Evolutionary conservation across 2,329 filamentous ascomycete species (phyloP).

Genomic region (Colletotrichum liaoningense): DNA sequence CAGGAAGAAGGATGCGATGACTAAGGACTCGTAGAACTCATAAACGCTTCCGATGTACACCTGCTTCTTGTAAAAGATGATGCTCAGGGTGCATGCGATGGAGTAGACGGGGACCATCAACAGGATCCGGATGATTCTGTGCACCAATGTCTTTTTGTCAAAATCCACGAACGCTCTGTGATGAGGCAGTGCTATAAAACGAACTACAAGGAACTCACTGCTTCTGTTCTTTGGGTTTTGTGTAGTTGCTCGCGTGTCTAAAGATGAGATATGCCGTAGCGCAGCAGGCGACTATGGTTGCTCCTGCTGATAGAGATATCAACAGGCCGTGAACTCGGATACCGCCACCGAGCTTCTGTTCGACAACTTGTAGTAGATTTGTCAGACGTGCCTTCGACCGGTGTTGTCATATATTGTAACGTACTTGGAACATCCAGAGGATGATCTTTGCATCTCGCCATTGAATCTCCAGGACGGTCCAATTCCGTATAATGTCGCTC

Average conservation of each 20-base stretch:
- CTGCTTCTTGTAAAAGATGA: constrained; percentile 15
- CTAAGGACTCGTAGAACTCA: constrained; percentile 19
- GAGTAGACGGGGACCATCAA: constrained; percentile 20
- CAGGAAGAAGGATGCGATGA: constrained; percentile 19
- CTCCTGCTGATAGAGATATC: not conserved
- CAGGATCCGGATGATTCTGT: not conserved
- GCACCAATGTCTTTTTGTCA: not conserved
- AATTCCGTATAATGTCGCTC: not conserved
- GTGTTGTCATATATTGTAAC: too few species aligned
- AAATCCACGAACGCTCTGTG: not conserved
- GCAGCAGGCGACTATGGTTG: not conserved
- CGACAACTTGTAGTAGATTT: not conserved
- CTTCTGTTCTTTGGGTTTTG: constrained; percentile 12
- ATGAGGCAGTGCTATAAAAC: accelerated
- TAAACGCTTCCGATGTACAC: constrained; percentile 17
- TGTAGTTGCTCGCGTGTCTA: constrained; percentile 17
- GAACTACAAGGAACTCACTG: not conserved
- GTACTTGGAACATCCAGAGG: constrained; percentile 6
- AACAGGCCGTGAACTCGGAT: constrained; percentile 9
- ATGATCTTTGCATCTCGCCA: constrained; percentile 14
- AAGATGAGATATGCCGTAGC: not conserved
- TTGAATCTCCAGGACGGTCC: not conserved
- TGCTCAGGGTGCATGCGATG: constrained; percentile 10
- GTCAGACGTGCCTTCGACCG: too few species aligned
- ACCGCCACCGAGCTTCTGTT: not conserved